Evolutionary conservation across 768 basidiomycete genomes (phyloP).

Genomic region (Auricularia auricula-judae): DNA sequence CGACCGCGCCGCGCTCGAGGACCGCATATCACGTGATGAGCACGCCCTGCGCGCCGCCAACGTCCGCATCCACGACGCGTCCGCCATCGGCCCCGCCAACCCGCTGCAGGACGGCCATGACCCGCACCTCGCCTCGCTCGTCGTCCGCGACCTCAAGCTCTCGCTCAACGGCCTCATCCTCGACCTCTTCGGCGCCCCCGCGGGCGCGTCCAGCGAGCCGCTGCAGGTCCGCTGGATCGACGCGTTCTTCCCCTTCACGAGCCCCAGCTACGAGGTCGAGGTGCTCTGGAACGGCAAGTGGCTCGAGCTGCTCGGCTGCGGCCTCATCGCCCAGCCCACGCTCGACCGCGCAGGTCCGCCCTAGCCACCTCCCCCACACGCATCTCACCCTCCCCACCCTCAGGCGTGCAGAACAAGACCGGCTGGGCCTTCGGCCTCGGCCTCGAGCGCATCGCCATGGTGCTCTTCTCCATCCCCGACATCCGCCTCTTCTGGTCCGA

Average conservation of each 20-base stretch:
- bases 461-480: constrained; percentile 92
- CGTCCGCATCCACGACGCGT: constrained; percentile 81
- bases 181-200: constrained; percentile 61
- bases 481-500: constrained; percentile 96
- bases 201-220: constrained; percentile 45
- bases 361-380: constrained; percentile 11
- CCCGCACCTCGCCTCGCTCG: constrained; percentile 55
- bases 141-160: constrained; percentile 80
- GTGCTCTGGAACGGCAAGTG: constrained; percentile 94
- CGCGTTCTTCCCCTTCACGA: constrained; percentile 96
- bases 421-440: constrained; percentile 99
- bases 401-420: constrained; percentile 71
- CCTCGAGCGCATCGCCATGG: constrained; percentile 95
- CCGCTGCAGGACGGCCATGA: constrained; percentile 75
- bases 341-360: constrained; percentile 74
- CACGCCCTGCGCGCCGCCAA: constrained; percentile 64
- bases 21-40: constrained; percentile 36
- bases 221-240: constrained; percentile 93
- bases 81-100: constrained; percentile 61
- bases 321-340: constrained; percentile 83
- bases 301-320: constrained; percentile 92
- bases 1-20: constrained; percentile 41
- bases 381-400: not conserved
- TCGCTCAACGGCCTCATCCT: constrained; percentile 81
- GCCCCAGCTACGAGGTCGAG: constrained; percentile 96